Evolutionary conservation across 345 rosid species (phyloP).

Genomic region (Salix caprea): DNA sequence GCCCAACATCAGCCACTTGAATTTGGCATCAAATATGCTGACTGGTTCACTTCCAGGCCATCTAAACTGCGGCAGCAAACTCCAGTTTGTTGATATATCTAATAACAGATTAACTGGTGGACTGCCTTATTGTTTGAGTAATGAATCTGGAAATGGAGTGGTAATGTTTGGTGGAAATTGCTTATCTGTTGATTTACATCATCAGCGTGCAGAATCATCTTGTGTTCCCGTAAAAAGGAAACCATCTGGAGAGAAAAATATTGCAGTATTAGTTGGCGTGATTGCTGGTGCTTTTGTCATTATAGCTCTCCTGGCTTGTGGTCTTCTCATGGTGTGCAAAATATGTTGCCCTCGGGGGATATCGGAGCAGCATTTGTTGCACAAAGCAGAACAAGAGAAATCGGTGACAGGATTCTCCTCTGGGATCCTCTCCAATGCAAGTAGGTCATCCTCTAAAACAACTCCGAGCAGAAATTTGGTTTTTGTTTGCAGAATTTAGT

Average conservation of each 20-base stretch:
- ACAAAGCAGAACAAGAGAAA: slow-evolving; percentile 43
- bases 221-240: slow-evolving; percentile 37
- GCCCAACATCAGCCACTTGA: slow-evolving; percentile 49
- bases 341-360: slow-evolving; percentile 32
- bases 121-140: slow-evolving; percentile 53
- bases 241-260: slow-evolving; percentile 27
- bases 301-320: slow-evolving; percentile 32
- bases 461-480: neutral
- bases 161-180: slow-evolving; percentile 53
- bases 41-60: slow-evolving; percentile 48
- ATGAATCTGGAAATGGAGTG: slow-evolving; percentile 13
- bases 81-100: slow-evolving; percentile 56
- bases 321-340: slow-evolving; percentile 34
- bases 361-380: slow-evolving; percentile 50
- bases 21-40: slow-evolving; percentile 50
- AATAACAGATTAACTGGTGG: slow-evolving; percentile 52
- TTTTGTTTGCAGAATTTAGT: neutral
- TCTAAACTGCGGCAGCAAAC: slow-evolving; percentile 48
- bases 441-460: slow-evolving; percentile 34
- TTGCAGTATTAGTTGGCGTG: slow-evolving; percentile 40
- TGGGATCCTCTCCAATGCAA: slow-evolving; percentile 50
- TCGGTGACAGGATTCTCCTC: slow-evolving; percentile 45
- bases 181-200: slow-evolving; percentile 34
- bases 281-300: slow-evolving; percentile 33
- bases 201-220: slow-evolving; percentile 50